These are phyloP conservation scores for Colletotrichum sp. DNA, from an alignment of 2,329 filamentous ascomycete species.

Conservation along the genomic window DNA sequence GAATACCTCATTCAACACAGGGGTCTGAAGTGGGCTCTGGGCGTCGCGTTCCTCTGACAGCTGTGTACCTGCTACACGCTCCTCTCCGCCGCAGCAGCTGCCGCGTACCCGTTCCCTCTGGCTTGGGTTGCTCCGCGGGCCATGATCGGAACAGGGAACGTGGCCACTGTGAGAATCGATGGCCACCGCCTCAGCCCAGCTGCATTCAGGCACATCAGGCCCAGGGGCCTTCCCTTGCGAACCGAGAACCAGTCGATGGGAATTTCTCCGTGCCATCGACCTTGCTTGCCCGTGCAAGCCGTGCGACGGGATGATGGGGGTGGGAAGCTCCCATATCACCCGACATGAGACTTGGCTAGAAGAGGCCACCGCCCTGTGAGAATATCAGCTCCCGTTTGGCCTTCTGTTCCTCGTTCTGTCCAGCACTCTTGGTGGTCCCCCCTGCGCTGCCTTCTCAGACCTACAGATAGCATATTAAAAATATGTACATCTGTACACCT, in stretches of 20 bases:
- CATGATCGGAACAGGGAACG: slow-evolving; percentile 1
- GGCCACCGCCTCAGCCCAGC: background rate
- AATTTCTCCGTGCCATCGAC: background rate
- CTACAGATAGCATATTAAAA: background rate
- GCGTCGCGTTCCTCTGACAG: background rate
- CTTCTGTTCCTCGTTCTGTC: background rate
- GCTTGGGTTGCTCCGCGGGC: background rate
- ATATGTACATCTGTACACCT: background rate
- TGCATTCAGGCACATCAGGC: background rate
- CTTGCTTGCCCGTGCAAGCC: background rate
- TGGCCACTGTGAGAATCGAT: slow-evolving; percentile 10
- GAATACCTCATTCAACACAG: background rate
- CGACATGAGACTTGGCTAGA: background rate
- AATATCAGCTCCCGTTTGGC: background rate
- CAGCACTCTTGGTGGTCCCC: background rate
- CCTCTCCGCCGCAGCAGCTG: background rate
- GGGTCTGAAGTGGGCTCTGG: background rate
- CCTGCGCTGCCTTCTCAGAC: background rate
- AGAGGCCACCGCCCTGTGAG: background rate
- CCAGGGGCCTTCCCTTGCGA: background rate
- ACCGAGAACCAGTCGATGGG: background rate
- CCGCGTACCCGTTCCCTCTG: slow-evolving; percentile 10
- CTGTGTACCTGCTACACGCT: background rate
- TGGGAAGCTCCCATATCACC: background rate
- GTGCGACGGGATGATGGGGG: background rate